Evolutionary conservation across 306 rosid species (phyloP), one percentile per base, ranked within the genome.

Genomic region (Rosa rugosa): DNA sequence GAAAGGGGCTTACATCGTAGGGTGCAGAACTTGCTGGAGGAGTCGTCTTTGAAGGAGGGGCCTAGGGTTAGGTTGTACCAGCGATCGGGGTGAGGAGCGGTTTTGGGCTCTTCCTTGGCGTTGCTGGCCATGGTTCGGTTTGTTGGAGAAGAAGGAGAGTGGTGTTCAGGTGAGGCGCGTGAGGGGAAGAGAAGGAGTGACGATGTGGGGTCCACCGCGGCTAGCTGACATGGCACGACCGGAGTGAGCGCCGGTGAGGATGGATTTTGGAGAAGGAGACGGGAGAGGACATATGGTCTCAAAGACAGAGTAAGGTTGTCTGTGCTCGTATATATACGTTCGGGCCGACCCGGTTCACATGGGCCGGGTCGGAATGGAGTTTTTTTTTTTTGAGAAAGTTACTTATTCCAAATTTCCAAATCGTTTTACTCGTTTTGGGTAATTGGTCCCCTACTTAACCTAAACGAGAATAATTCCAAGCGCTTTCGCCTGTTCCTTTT

Each of bases 1-100:
- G 34, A 31, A 31, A 7, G 51, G 5, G 51, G 82, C 91, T 88
- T 85, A 94, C 98, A 94, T 80, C 99, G 94, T 0, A 94, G 83
- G 71, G 99, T 94, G 87, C 99, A 94, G 80, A 83, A 92, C 81
- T 91, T 91, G 85, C 80, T 91, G 77, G 94, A 87, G 8, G 97
- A 91, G 0, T 92, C 97, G 23, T 86, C 86, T 82, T 92, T 89
- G 91, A 91, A 92, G 71, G 99, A 92, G 46, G 97, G 75, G 41
- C 99, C 99, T 2, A 95, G 86, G 53, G 89, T 87, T 17, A 95
- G 91, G 76, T 92, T 80, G 82, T 89, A 95, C 99, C 99, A 95
- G 11, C 85, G 86, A 85, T 90, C 93, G 79, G 93, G 59, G 70
- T 87, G 85, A 23, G 97, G 98, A 76, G 90, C 98, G 40, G 89